Evolutionary conservation across 2,329 filamentous ascomycete species (phyloP), one percentile per base, ranked within the genome.

Genomic region (Hysterium pulicare): DNA sequence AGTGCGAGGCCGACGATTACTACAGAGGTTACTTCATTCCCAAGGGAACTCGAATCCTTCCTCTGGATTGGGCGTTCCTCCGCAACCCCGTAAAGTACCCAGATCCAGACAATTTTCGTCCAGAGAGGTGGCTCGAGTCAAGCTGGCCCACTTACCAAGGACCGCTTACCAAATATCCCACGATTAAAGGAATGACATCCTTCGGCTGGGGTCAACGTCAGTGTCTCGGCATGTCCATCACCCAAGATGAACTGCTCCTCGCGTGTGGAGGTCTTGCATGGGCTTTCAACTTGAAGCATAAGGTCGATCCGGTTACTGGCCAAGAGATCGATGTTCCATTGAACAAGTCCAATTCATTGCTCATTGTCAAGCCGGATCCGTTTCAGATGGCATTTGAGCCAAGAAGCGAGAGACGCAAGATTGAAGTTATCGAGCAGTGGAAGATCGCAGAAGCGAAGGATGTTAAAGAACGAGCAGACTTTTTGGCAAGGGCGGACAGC

Each of bases 191-290:
- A 28, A 80, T 83, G 75, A 77, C 81, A 48, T 81, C 77, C 0
- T 84, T 84, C 54, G 81, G 81, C 21, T 84, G 75, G 71, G 82
- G 81, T 24, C 78, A 81, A 33, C 74, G 82, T 47, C 75, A 76
- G 11, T 85, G 81, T 52, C 72, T 83, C 4, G 81, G 81, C 4
- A 77, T 81, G 64, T 76, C 77, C 41, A 74, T 84, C 34, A 82
- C 78, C 20, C 78, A 83, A 53, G 72, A 75, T 40, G 73, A 75
- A 51, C 61, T 73, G n/a, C 51, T 78, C 5, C 68, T 76, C 5
- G 73, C 73, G 0, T 77, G 74, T 44, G 73, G 74, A 16, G 71
- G 71, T 11, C 57, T 79, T n/a, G 63, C 69, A 45, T 72, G 70
- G 68, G 65, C 61, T 3, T 73, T 70, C 60, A 70, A 71, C 54